A percentile compares a stretch with the other conserved stretches of the same genome.
These are phyloP conservation scores for Paramecium bursaria DNA, from an alignment of 73 alveolate genomes.

Conservation along the genomic window DNA sequence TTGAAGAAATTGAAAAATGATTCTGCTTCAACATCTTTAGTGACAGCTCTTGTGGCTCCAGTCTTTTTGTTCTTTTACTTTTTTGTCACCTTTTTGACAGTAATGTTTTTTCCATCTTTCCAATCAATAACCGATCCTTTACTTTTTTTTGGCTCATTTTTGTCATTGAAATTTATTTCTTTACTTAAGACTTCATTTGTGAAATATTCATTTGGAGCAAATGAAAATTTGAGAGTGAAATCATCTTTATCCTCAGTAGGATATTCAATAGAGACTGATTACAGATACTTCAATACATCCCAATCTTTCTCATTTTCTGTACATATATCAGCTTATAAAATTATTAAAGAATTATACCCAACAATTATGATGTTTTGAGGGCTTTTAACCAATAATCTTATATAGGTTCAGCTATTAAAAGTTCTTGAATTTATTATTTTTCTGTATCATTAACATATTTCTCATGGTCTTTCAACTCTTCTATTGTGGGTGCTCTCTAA, in stretches of 20 bases:
- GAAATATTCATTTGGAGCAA: constrained; percentile 92
- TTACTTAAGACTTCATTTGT: constrained; percentile 78
- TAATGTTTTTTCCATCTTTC: constrained; percentile 93
- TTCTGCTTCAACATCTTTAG: constrained; percentile 80
- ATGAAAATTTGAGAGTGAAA: constrained; percentile 84
- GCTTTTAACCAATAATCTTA: constrained; percentile 69
- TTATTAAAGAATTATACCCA: constrained; percentile 18
- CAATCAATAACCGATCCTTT: constrained; percentile 92
- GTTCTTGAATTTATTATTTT: constrained; percentile 33
- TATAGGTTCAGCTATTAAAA: constrained; percentile 64
- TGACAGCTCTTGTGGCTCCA: constrained; percentile 78
- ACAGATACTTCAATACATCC: constrained; percentile 53
- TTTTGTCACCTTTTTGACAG: constrained; percentile 92
- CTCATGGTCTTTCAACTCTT: constrained; percentile 48
- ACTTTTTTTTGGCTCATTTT: constrained; percentile 82
- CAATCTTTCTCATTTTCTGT: constrained; percentile 63
- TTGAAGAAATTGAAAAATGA: constrained; percentile 93
- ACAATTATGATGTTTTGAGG: constrained; percentile 50
- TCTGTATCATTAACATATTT: constrained; percentile 64
- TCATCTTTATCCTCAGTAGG: constrained; percentile 75
- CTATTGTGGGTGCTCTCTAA: constrained; percentile 64
- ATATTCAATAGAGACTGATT: constrained; percentile 36
- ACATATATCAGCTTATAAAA: constrained; percentile 44
- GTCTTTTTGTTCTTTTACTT: constrained; percentile 94
- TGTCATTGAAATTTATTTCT: constrained; percentile 82